phyloP scores from a whole-genome alignment of 495 filamentous ascomycete species.

The Xylaria castorea region DNA sequence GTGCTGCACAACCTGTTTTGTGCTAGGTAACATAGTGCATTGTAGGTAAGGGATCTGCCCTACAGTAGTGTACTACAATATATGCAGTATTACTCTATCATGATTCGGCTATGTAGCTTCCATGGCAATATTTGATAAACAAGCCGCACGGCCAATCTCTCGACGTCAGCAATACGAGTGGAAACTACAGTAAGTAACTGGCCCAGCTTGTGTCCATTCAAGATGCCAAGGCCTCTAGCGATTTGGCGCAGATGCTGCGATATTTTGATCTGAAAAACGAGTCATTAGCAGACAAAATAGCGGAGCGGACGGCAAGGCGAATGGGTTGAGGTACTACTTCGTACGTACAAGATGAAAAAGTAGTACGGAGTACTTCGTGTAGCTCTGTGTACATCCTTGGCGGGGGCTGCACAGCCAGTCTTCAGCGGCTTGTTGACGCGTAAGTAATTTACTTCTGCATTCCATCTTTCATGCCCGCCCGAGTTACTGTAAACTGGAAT shows the following conservation, averaged over 20 bases:
- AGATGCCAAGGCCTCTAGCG: background rate
- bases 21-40: background rate
- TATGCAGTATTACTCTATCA: background rate
- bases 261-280: background rate
- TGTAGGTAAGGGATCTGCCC: background rate
- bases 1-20: conserved; percentile 22
- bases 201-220: background rate
- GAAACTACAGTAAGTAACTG: background rate
- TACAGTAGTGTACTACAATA: background rate
- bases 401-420: background rate
- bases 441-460: conserved; percentile 24
- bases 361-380: background rate
- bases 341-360: background rate
- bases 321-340: too few relatives aligned
- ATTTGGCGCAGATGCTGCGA: background rate
- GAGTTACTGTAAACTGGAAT: conserved; percentile 23
- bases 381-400: background rate
- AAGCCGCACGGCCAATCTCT: background rate
- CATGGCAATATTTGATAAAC: conserved; percentile 12
- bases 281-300: background rate
- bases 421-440: conserved; percentile 10
- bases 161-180: conserved; percentile 23
- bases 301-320: background rate
- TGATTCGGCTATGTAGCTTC: conserved; percentile 1
- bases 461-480: conserved; percentile 3